Conservation (phyloP, 441 rosid genomes). For the Theobroma grandiflorum region DNA sequence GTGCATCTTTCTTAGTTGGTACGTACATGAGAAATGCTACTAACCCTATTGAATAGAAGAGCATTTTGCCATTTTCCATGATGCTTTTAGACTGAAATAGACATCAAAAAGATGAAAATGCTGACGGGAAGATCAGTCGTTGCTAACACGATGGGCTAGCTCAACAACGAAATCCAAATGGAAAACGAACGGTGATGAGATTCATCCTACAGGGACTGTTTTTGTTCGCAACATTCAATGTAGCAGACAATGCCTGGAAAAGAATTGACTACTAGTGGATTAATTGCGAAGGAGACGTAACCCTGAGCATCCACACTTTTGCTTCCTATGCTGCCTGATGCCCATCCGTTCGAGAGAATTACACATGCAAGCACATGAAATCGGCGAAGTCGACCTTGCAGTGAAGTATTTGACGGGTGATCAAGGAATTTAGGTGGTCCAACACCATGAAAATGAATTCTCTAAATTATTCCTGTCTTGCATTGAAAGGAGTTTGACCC, state of each 20-base stretch:
- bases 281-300: conserved; percentile 22
- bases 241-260: conserved; percentile 1
- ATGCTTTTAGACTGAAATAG: background rate
- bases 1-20: background rate
- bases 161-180: background rate
- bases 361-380: conserved; percentile 29
- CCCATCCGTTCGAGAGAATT: background rate
- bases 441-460: conserved; percentile 6
- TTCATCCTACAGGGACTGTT: background rate
- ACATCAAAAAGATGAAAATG: background rate
- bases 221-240: conserved; percentile 12
- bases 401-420: background rate
- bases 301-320: background rate
- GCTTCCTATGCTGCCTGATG: background rate
- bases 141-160: background rate
- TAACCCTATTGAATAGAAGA: background rate
- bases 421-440: background rate
- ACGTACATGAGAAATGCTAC: background rate
- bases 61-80: background rate
- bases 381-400: background rate
- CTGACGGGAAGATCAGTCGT: background rate
- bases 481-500: background rate
- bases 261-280: background rate
- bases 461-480: background rate
- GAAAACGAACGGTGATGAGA: conserved; percentile 1